phyloP scores from a whole-genome alignment of 2,329 filamentous ascomycete genomes.

The Monosporascus sp. region DNA sequence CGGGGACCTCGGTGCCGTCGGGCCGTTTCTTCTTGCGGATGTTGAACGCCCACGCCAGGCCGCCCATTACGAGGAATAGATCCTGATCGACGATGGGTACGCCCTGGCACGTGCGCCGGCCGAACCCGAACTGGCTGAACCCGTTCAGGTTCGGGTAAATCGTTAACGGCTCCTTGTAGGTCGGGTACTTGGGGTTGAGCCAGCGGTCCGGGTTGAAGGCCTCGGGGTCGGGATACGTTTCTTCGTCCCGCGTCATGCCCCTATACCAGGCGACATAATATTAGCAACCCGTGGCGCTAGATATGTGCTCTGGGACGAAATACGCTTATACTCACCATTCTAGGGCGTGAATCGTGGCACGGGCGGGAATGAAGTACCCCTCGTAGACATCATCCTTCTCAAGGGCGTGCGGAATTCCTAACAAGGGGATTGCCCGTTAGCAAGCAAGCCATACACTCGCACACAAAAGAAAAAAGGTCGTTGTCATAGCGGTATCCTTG shows the following conservation, averaged over 20 bases:
- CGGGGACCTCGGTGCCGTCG: constrained; percentile 25
- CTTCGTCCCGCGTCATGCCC: constrained; percentile 40
- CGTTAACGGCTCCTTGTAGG: constrained; percentile 33
- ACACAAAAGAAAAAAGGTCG: neutral
- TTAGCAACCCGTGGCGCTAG: constrained; percentile 8
- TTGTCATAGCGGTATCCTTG: no score
- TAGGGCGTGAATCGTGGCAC: constrained; percentile 45
- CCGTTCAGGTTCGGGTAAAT: constrained; percentile 34
- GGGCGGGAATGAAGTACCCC: constrained; percentile 46
- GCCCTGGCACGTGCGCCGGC: constrained; percentile 42
- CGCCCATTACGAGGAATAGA: constrained; percentile 33
- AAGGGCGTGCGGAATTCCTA: constrained; percentile 44
- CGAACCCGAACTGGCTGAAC: constrained; percentile 46
- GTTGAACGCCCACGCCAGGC: constrained; percentile 31
- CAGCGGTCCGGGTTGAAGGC: constrained; percentile 35
- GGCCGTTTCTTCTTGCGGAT: constrained; percentile 22
- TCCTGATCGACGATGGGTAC: constrained; percentile 36
- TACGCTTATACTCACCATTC: constrained; percentile 37
- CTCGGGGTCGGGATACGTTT: constrained; percentile 31
- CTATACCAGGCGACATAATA: constrained; percentile 31
- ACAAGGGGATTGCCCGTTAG: neutral
- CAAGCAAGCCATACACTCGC: neutral
- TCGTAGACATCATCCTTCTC: constrained; percentile 47
- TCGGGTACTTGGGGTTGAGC: constrained; percentile 31
- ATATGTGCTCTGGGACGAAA: neutral